Evolutionary conservation across 2,329 filamentous ascomycete species (phyloP).

Genomic region (Raffaelea arxii): DNA sequence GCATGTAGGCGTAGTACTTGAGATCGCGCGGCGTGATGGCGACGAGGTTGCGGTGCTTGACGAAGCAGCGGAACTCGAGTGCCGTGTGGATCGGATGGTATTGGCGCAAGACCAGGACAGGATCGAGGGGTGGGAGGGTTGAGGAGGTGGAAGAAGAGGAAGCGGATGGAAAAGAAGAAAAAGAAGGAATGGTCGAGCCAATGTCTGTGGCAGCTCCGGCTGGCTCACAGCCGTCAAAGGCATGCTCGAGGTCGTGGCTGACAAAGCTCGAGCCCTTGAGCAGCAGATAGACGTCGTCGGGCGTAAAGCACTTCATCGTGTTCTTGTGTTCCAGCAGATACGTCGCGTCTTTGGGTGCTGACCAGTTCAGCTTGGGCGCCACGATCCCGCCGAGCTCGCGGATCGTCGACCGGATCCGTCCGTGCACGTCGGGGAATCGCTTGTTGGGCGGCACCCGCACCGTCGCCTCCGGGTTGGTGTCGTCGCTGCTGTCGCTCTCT

Average conservation of each 20-base stretch:
- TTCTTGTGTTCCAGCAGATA: conserved; percentile 82
- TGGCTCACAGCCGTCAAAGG: conserved; percentile 55
- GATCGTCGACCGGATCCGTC: conserved; percentile 67
- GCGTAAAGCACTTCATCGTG: conserved; percentile 78
- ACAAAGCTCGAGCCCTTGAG: conserved; percentile 93
- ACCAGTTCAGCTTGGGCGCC: conserved; percentile 95
- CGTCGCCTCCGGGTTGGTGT: conserved; percentile 33
- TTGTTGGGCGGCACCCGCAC: conserved; percentile 37
- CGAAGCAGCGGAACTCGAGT: conserved; percentile 92
- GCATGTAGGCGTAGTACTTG: conserved; percentile 80
- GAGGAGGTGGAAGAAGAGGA: not conserved
- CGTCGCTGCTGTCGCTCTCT: conserved; percentile 39
- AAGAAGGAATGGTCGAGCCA: not conserved
- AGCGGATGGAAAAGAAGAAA: not conserved
- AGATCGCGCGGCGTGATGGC: conserved; percentile 82
- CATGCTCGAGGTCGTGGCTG: conserved; percentile 87
- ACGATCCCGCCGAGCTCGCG: conserved; percentile 74
- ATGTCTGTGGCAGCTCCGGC: not conserved
- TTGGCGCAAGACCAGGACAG: conserved; percentile 76
- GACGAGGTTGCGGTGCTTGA: conserved; percentile 69
- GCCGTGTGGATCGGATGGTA: conserved; percentile 83
- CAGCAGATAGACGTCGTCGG: conserved; percentile 88
- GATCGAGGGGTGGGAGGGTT: conserved; percentile 34
- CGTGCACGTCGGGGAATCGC: conserved; percentile 63
- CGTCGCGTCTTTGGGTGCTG: conserved; percentile 86